A percentile compares a stretch with the other conserved stretches of the same genome.
phyloP scores from a whole-genome alignment of 1,284 basidiomycete genomes.

The Leccinum pseudoinsigne region DNA sequence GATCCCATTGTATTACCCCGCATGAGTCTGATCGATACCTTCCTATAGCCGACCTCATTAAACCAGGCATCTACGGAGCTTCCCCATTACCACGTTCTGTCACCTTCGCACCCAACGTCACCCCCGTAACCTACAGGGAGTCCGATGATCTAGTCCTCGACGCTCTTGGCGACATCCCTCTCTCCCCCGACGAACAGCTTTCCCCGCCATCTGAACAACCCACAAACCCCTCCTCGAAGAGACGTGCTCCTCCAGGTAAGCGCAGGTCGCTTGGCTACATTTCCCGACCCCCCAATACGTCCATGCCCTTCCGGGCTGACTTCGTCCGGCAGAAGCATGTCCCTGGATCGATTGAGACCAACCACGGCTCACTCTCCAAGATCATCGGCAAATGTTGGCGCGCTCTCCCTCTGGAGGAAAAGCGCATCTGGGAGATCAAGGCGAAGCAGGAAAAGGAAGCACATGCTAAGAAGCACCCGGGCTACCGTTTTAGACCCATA shows the following conservation, averaged over 20 bases:
- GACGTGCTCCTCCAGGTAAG: too few relatives aligned
- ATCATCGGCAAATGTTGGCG: constrained; percentile 77
- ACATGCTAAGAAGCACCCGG: too few relatives aligned
- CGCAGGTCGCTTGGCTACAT: too few relatives aligned
- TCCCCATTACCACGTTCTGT: constrained; percentile 49
- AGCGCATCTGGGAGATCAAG: constrained; percentile 61
- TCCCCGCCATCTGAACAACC: too few relatives aligned
- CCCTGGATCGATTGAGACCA: constrained; percentile 80
- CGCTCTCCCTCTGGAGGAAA: constrained; percentile 63
- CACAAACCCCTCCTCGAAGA: too few relatives aligned
- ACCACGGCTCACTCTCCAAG: constrained; percentile 74
- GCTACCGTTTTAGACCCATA: too few relatives aligned
- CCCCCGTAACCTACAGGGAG: constrained; percentile 59
- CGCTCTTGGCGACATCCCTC: constrained; percentile 11
- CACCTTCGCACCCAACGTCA: constrained; percentile 73
- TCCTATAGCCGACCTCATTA: constrained; percentile 43
- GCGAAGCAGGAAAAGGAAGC: constrained; percentile 59
- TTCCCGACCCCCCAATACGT: too few relatives aligned
- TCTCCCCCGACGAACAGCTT: too few relatives aligned
- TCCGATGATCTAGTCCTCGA: constrained; percentile 39
- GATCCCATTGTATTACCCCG: neutral
- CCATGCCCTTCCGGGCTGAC: constrained; percentile 36
- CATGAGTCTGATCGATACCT: neutral
- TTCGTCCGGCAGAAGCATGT: constrained; percentile 82
- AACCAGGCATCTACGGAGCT: constrained; percentile 55